phyloP scores from a whole-genome alignment of 768 basidiomycete genomes.

The Tricholoma terreum region DNA sequence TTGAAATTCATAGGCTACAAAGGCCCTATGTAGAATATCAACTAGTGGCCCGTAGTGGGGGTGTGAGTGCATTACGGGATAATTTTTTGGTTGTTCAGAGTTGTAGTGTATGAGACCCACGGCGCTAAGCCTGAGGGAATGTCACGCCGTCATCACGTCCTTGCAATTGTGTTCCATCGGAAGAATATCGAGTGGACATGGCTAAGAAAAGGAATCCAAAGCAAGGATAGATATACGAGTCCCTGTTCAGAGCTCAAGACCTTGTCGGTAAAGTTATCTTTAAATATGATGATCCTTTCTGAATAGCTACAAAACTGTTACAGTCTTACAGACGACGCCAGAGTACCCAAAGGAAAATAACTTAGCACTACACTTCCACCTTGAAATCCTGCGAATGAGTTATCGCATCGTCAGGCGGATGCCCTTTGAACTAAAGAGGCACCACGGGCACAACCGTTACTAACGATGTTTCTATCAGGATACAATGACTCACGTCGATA shows the following conservation, averaged over 20 bases:
- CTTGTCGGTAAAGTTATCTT: background rate
- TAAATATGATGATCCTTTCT: background rate
- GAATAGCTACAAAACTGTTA: background rate
- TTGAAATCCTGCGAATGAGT: background rate
- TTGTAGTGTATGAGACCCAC: too few relatives aligned
- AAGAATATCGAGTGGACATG: background rate
- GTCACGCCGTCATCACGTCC: too few relatives aligned
- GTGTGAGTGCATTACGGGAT: too few relatives aligned
- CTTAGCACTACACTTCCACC: background rate
- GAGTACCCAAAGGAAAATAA: too few relatives aligned
- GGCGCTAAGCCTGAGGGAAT: too few relatives aligned
- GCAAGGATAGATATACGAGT: background rate
- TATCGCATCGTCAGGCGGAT: background rate
- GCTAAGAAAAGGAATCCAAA: too few relatives aligned
- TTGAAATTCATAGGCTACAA: too few relatives aligned
- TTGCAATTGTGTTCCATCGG: background rate
- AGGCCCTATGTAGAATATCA: too few relatives aligned
- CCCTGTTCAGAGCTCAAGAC: background rate
- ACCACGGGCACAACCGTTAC: background rate
- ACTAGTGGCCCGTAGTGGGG: too few relatives aligned
- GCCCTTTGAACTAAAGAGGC: background rate
- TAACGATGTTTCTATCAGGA: background rate
- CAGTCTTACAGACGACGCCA: too few relatives aligned
- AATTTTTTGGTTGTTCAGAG: too few relatives aligned
- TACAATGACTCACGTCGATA: constrained; percentile 19